phyloP scores from a whole-genome alignment of 305 asterid species.

The Fraxinus latifolia region DNA sequence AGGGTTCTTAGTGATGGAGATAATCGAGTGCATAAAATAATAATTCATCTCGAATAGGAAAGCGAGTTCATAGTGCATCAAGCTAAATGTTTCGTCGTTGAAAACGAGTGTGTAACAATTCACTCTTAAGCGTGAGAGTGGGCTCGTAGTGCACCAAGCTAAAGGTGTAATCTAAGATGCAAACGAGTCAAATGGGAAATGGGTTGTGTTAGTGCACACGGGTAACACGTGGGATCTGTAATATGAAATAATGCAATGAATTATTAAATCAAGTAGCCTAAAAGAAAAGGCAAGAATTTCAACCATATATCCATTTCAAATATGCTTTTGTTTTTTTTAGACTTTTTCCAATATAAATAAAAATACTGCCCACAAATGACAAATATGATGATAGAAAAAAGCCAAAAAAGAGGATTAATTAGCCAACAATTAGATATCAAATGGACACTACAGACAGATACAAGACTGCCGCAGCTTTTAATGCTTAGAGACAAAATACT shows the following conservation, averaged over 20 bases:
- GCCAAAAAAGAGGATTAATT: neutral
- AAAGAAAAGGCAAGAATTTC: slow-evolving; percentile 25
- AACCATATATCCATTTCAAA: slow-evolving; percentile 25
- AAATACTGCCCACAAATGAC: neutral
- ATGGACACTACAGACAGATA: slow-evolving; percentile 11
- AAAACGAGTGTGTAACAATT: too few relatives aligned
- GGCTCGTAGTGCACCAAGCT: neutral
- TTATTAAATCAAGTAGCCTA: slow-evolving; percentile 16
- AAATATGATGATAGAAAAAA: neutral
- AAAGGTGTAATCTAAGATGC: neutral
- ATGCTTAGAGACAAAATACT: slow-evolving; percentile 26
- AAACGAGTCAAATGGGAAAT: neutral
- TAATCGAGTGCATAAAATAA: neutral
- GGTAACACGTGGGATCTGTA: neutral
- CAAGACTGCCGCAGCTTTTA: slow-evolving; percentile 21
- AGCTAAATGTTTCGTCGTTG: too few relatives aligned
- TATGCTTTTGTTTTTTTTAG: neutral
- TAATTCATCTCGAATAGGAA: neutral
- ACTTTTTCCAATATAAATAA: neutral
- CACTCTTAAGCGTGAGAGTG: too few relatives aligned
- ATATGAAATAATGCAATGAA: neutral
- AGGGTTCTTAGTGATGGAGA: neutral
- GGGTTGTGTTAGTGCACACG: neutral
- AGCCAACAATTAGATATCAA: neutral
- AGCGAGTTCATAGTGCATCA: neutral